A percentile compares a stretch with the other conserved stretches of the same genome.
Conservation (phyloP, 2,329 filamentous ascomycete genomes). For the Nannizziopsis barbatae region DNA sequence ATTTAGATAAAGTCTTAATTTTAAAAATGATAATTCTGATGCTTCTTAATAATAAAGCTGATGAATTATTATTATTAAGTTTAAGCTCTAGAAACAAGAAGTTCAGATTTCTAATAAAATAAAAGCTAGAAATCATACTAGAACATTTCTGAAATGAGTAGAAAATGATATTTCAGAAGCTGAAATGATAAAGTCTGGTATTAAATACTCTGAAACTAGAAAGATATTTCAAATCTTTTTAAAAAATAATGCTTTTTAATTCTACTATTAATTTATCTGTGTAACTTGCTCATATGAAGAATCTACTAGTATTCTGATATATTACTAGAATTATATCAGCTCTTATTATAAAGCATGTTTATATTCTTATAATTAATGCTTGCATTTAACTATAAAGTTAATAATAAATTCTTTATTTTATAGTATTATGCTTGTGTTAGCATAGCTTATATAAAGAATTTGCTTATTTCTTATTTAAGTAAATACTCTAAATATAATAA, state of each 20-base stretch:
- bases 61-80: no score
- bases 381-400: slow-evolving; percentile 84
- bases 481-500: slow-evolving; percentile 59
- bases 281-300: slow-evolving; percentile 56
- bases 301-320: slow-evolving; percentile 57
- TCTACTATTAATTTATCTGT: slow-evolving; percentile 59
- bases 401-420: slow-evolving; percentile 64
- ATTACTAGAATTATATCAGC: slow-evolving; percentile 82
- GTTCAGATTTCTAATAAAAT: slow-evolving; percentile 10
- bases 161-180: slow-evolving; percentile 39
- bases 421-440: slow-evolving; percentile 84
- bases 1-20: no score
- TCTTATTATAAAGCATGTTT: slow-evolving; percentile 77
- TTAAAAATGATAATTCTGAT: background rate
- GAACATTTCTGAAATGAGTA: slow-evolving; percentile 37
- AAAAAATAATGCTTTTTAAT: slow-evolving; percentile 54
- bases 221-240: slow-evolving; percentile 58
- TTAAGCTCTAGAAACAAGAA: slow-evolving; percentile 3
- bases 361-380: slow-evolving; percentile 57
- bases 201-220: slow-evolving; percentile 43
- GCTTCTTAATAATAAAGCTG: background rate
- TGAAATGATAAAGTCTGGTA: slow-evolving; percentile 6
- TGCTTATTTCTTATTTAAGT: slow-evolving; percentile 57
- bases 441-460: slow-evolving; percentile 55
- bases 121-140: slow-evolving; percentile 15